These are phyloP conservation scores for Myrmaecium sp. DNA, from an alignment of 2,329 filamentous ascomycete species.

Conservation along the genomic window DNA sequence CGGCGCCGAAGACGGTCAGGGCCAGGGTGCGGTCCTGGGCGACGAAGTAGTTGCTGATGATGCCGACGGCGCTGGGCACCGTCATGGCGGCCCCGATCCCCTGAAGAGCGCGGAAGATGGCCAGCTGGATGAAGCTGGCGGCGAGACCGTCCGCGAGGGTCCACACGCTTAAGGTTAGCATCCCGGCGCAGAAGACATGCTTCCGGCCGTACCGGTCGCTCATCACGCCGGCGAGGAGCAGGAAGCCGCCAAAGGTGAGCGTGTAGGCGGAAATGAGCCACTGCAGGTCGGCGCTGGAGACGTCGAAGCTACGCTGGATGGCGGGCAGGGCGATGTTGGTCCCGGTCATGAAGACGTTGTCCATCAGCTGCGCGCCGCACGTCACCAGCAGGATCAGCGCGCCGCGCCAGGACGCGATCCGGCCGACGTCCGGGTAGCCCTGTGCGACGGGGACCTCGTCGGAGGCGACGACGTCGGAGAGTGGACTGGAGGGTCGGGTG, in stretches of 20 bases:
- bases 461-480: constrained; percentile 1
- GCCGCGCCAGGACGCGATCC: constrained; percentile 22
- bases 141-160: constrained; percentile 30
- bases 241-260: constrained; percentile 12
- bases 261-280: constrained; percentile 7
- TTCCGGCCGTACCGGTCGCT: constrained; percentile 22
- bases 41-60: constrained; percentile 25
- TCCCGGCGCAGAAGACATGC: constrained; percentile 21
- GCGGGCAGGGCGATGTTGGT: constrained; percentile 5
- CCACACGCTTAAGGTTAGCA: constrained; percentile 14
- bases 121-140: constrained; percentile 25
- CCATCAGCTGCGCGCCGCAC: constrained; percentile 26
- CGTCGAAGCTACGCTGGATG: constrained; percentile 5
- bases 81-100: constrained; percentile 31
- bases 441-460: constrained; percentile 2
- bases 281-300: constrained; percentile 4
- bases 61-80: constrained; percentile 28
- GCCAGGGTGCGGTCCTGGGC: constrained; percentile 21
- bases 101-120: constrained; percentile 28
- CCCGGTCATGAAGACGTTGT: constrained; percentile 23
- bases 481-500: constrained; percentile 1
- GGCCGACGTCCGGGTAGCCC: constrained; percentile 16
- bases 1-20: constrained; percentile 23
- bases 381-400: constrained; percentile 22
- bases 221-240: constrained; percentile 10